phyloP scores from a whole-genome alignment of 2,329 filamentous ascomycete species.

The Periconia sp. region DNA sequence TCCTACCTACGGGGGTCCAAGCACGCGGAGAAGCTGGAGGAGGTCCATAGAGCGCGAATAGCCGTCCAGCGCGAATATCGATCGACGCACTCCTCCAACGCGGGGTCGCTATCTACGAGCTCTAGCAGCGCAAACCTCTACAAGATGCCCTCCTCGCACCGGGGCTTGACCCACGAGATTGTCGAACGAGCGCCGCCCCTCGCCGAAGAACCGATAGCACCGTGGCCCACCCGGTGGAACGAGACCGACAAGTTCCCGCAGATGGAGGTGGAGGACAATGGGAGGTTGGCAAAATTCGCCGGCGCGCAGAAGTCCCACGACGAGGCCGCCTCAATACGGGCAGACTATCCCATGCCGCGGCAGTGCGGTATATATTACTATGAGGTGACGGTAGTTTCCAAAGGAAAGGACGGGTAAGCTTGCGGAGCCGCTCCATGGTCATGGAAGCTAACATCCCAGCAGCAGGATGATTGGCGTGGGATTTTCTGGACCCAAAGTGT shows the following conservation, averaged over 20 bases:
- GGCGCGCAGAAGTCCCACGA: conserved; percentile 61
- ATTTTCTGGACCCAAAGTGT: conserved; percentile 62
- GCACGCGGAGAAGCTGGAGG: conserved; percentile 75
- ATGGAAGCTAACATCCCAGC: conserved; percentile 20
- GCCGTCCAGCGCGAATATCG: conserved; percentile 48
- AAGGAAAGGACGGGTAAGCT: conserved; percentile 67
- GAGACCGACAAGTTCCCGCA: conserved; percentile 71
- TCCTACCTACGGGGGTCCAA: conserved; percentile 79
- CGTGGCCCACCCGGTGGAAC: conserved; percentile 84
- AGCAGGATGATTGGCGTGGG: conserved; percentile 58
- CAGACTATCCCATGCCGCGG: conserved; percentile 82
- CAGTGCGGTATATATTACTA: conserved; percentile 96
- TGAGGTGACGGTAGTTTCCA: conserved; percentile 69
- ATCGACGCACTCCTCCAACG: conserved; percentile 48
- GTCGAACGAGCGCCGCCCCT: conserved; percentile 72
- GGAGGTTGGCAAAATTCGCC: conserved; percentile 67
- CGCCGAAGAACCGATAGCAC: conserved; percentile 61
- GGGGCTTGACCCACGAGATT: conserved; percentile 80
- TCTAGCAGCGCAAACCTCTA: conserved; percentile 61
- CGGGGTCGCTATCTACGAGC: conserved; percentile 55
- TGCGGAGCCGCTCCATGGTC: conserved; percentile 30
- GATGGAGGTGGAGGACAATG: conserved; percentile 74
- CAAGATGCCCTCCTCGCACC: conserved; percentile 66
- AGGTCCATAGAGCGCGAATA: conserved; percentile 65
- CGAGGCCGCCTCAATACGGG: conserved; percentile 80